Conservation (phyloP, 1,139 yeast genomes). For the Fermentozyma sake region DNA sequence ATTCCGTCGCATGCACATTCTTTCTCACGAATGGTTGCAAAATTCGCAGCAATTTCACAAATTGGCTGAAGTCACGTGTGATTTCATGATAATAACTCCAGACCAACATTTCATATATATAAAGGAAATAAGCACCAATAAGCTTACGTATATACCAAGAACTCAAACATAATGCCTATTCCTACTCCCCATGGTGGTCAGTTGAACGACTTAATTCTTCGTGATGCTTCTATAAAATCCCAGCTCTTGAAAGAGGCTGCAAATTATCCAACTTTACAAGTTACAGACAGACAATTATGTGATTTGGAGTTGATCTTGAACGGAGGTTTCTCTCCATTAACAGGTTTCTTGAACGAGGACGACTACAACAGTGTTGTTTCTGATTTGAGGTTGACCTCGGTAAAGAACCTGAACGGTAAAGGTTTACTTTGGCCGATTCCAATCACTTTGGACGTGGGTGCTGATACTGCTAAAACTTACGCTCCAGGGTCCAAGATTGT, state of each 20-base stretch:
- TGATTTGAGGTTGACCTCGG: slow-evolving; percentile 63
- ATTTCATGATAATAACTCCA: slow-evolving; percentile 12
- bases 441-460: slow-evolving; percentile 76
- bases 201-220: slow-evolving; percentile 76
- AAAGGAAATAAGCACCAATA: too few relatives aligned
- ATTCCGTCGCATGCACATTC: neutral
- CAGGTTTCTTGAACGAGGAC: slow-evolving; percentile 76
- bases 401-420: slow-evolving; percentile 30
- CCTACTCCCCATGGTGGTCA: slow-evolving; percentile 90
- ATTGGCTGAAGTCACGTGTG: slow-evolving; percentile 14
- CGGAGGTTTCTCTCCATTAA: slow-evolving; percentile 93
- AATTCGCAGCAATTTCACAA: too few relatives aligned
- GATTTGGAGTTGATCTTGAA: slow-evolving; percentile 86
- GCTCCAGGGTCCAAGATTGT: slow-evolving; percentile 61
- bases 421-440: slow-evolving; percentile 94
- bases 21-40: slow-evolving; percentile 4
- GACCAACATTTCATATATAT: neutral
- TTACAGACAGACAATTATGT: slow-evolving; percentile 88
- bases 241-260: slow-evolving; percentile 53
- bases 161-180: slow-evolving; percentile 41
- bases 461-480: slow-evolving; percentile 46
- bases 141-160: neutral
- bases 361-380: slow-evolving; percentile 81
- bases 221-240: slow-evolving; percentile 64
- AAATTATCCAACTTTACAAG: slow-evolving; percentile 45